phyloP scores from a whole-genome alignment of 805 yeast genomes.

The Yamadazyma philogaea region DNA sequence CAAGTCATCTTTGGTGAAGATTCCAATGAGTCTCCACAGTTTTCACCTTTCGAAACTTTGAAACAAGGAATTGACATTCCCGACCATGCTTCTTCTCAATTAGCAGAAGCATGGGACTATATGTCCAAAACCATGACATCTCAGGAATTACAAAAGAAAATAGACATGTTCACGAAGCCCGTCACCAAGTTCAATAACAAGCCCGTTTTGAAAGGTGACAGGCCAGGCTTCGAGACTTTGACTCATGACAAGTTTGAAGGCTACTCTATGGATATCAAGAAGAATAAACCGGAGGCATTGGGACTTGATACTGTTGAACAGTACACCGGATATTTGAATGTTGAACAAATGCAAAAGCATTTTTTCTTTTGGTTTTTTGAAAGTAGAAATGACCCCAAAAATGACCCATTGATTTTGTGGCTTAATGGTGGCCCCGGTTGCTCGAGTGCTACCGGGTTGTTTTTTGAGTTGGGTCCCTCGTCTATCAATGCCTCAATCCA shows the following conservation, averaged over 20 bases:
- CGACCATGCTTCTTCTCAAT: constrained; percentile 9
- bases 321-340: constrained; percentile 39
- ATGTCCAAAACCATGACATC: constrained; percentile 13
- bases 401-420: constrained; percentile 88
- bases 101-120: constrained; percentile 18
- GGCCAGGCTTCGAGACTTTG: constrained; percentile 18
- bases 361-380: constrained; percentile 94
- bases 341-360: constrained; percentile 52
- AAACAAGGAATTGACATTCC: constrained; percentile 8
- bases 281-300: constrained; percentile 32
- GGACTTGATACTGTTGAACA: constrained; percentile 38
- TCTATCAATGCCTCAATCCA: constrained; percentile 61
- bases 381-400: constrained; percentile 80
- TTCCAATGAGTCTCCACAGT: neutral
- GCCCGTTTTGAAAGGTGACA: neutral
- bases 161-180: constrained; percentile 9
- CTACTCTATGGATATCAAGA: constrained; percentile 29
- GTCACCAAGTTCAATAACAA: constrained; percentile 6
- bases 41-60: constrained; percentile 1
- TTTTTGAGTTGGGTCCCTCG: constrained; percentile 91
- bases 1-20: constrained; percentile 6
- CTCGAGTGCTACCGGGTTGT: constrained; percentile 83
- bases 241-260: constrained; percentile 21
- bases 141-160: constrained; percentile 10
- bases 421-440: constrained; percentile 97